phyloP scores from a whole-genome alignment of 768 basidiomycete genomes.

The Leccinum boreale region DNA sequence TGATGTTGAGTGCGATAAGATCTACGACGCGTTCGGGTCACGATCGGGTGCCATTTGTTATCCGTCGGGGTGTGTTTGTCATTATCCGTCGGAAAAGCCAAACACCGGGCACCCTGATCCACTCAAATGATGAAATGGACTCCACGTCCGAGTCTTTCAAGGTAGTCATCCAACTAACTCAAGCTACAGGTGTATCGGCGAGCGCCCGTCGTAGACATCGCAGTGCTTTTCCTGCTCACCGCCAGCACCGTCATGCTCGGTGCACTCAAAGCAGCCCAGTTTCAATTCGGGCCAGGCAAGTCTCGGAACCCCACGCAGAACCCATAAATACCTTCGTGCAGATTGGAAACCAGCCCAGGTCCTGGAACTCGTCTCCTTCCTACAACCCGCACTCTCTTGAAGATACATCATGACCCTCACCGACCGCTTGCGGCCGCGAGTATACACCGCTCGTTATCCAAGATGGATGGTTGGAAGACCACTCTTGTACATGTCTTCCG shows the following conservation, averaged over 20 bases:
- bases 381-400: constrained; percentile 10
- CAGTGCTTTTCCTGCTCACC: not conserved
- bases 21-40: not conserved
- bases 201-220: not conserved
- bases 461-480: constrained; percentile 50
- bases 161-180: not conserved
- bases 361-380: not conserved
- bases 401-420: constrained; percentile 20
- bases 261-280: constrained; percentile 8
- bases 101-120: not conserved
- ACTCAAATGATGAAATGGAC: not conserved
- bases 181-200: not conserved
- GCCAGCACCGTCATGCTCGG: not conserved
- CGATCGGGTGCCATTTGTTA: not conserved
- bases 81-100: not conserved
- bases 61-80: not conserved
- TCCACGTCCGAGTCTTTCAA: not conserved
- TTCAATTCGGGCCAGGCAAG: constrained; percentile 16
- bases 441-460: constrained; percentile 47
- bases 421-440: constrained; percentile 32
- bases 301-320: constrained; percentile 11
- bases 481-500: constrained; percentile 49
- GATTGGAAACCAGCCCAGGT: not conserved
- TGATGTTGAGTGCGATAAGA: constrained; percentile 24
- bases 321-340: constrained; percentile 22